Conservation (phyloP, 2,329 filamentous ascomycete genomes). For the Chrysoporthe austroafricana region DNA sequence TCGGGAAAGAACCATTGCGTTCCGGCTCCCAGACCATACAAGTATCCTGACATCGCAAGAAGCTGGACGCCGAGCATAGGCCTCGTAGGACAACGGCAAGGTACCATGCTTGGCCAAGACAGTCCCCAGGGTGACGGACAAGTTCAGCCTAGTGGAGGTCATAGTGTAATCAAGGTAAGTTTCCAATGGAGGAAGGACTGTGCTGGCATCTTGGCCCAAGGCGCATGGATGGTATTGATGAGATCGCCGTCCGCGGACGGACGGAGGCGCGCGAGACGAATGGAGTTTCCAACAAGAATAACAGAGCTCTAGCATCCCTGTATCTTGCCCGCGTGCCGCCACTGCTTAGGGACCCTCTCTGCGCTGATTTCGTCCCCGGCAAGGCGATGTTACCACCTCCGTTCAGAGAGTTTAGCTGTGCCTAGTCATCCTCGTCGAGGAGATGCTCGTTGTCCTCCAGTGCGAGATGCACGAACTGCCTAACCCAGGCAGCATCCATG, state of each 20-base stretch:
- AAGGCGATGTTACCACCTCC: background rate
- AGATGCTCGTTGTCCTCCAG: slow-evolving; percentile 57
- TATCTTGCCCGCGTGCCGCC: background rate
- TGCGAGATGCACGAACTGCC: slow-evolving; percentile 58
- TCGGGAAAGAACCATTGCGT: slow-evolving; percentile 2
- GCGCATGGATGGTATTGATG: background rate
- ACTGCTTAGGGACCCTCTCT: background rate
- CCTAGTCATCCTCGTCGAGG: slow-evolving; percentile 46
- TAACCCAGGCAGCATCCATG: slow-evolving; percentile 56
- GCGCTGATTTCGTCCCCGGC: background rate
- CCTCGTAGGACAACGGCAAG: background rate
- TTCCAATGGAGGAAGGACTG: background rate
- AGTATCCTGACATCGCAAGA: slow-evolving; percentile 6
- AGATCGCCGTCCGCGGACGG: slow-evolving; percentile 1
- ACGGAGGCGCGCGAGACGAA: background rate
- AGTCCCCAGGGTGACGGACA: background rate
- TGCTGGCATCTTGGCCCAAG: background rate
- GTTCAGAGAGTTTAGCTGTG: background rate
- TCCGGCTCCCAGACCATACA: background rate
- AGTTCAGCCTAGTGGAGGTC: background rate
- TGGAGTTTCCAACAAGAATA: background rate
- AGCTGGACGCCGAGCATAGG: background rate
- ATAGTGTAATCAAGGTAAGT: background rate
- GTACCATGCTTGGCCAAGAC: background rate
- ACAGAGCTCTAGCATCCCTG: background rate